Evolutionary conservation across 345 rosid species (phyloP).

Genomic region (Populus simonii): DNA sequence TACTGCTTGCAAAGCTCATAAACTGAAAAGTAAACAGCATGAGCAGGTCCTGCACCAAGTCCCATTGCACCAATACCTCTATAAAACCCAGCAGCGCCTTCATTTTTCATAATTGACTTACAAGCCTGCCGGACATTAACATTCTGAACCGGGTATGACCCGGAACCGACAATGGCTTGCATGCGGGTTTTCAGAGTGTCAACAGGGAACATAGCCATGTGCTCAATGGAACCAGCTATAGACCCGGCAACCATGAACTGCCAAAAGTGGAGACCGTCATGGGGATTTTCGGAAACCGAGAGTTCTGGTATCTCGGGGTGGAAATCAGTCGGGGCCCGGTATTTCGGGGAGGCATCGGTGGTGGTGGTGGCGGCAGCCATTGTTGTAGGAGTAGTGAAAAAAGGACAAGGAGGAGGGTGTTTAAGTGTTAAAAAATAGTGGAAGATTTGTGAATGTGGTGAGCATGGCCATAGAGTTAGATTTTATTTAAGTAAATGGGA

Average conservation of each 20-base stretch:
- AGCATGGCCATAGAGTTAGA: no score
- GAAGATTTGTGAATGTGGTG: no score
- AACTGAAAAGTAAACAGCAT: slow-evolving; percentile 27
- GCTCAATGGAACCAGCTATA: slow-evolving; percentile 25
- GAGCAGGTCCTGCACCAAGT: slow-evolving; percentile 30
- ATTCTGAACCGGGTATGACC: background rate
- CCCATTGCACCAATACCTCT: slow-evolving; percentile 31
- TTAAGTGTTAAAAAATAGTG: background rate
- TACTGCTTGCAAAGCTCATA: slow-evolving; percentile 21
- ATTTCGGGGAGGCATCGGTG: slow-evolving; percentile 17
- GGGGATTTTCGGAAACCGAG: slow-evolving; percentile 3
- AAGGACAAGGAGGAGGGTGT: background rate
- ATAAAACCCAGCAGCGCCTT: slow-evolving; percentile 22
- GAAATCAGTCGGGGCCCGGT: background rate
- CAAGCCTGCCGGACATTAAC: slow-evolving; percentile 13
- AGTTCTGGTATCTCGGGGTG: background rate
- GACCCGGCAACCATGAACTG: slow-evolving; percentile 31
- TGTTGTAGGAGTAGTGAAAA: background rate
- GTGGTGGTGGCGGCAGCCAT: background rate
- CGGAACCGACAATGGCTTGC: slow-evolving; percentile 18
- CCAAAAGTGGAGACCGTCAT: slow-evolving; percentile 29
- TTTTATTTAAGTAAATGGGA: background rate
- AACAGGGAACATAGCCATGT: slow-evolving; percentile 29
- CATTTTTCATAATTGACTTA: slow-evolving; percentile 12
- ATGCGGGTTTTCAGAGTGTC: slow-evolving; percentile 29